Evolutionary conservation across 257 asterid genomes (phyloP).

Genomic region (Osmanthus fragrans): DNA sequence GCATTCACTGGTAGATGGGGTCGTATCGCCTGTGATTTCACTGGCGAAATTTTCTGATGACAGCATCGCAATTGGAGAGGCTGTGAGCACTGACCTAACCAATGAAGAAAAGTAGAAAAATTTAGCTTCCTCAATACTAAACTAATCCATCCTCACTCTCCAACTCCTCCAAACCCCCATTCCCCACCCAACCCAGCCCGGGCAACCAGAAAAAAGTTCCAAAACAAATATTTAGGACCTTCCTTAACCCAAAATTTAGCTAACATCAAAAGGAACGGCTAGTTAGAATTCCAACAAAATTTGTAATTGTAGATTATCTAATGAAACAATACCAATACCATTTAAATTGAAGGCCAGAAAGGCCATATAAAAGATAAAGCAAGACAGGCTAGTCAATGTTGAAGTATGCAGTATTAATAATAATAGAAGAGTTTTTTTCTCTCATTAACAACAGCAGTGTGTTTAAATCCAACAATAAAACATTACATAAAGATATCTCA

Average conservation of each 20-base stretch:
- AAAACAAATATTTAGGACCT: background rate
- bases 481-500: background rate
- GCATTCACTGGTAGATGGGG: constrained; percentile 69
- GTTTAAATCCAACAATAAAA: background rate
- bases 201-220: background rate
- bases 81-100: constrained; percentile 61
- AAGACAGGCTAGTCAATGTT: background rate
- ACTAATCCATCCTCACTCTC: background rate
- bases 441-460: background rate
- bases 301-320: background rate
- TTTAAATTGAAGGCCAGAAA: background rate
- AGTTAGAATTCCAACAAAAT: background rate
- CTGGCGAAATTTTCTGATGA: constrained; percentile 69
- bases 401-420: background rate
- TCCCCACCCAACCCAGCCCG: background rate
- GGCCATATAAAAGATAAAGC: background rate
- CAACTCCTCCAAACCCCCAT: background rate
- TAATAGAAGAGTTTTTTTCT: background rate
- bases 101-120: constrained; percentile 23
- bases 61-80: constrained; percentile 59
- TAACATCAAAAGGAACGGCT: background rate
- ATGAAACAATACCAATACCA: background rate
- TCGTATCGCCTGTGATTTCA: constrained; percentile 51
- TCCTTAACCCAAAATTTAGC: background rate
- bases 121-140: constrained; percentile 23